Conservation (phyloP, 129 eudicot genomes). For the Erigeron canadensis region DNA sequence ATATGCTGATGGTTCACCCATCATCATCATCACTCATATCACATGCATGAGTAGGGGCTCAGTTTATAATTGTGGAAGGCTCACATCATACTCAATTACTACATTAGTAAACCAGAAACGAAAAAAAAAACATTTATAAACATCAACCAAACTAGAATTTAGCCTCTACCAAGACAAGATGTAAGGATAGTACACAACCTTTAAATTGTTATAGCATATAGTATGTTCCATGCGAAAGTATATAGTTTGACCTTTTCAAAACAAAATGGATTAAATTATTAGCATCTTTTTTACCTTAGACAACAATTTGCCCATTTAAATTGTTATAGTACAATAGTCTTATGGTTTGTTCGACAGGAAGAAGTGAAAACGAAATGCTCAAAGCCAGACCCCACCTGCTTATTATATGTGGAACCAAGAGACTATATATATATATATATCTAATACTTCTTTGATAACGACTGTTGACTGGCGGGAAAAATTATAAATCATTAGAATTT, state of each 20-base stretch:
- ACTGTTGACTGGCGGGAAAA: conserved; percentile 60
- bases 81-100: conserved; percentile 7
- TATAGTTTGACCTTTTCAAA: conserved; percentile 21
- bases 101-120: background rate
- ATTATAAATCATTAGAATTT: background rate
- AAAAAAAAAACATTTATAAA: background rate
- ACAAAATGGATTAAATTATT: conserved; percentile 12
- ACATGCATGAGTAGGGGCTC: conserved; percentile 29
- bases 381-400: conserved; percentile 36
- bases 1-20: conserved; percentile 24
- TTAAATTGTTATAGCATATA: background rate
- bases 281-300: too few relatives aligned
- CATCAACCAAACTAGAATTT: background rate
- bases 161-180: too few relatives aligned
- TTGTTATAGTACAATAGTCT: too few relatives aligned
- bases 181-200: too few relatives aligned
- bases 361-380: conserved; percentile 29
- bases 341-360: conserved; percentile 26
- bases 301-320: too few relatives aligned
- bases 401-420: conserved; percentile 40
- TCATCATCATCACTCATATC: conserved; percentile 27
- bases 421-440: conserved; percentile 10
- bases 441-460: conserved; percentile 19
- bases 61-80: conserved; percentile 5
- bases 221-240: background rate